Evolutionary conservation across 192 early-diverging fungal species (phyloP).

Genomic region (Dissophora globulifera): DNA sequence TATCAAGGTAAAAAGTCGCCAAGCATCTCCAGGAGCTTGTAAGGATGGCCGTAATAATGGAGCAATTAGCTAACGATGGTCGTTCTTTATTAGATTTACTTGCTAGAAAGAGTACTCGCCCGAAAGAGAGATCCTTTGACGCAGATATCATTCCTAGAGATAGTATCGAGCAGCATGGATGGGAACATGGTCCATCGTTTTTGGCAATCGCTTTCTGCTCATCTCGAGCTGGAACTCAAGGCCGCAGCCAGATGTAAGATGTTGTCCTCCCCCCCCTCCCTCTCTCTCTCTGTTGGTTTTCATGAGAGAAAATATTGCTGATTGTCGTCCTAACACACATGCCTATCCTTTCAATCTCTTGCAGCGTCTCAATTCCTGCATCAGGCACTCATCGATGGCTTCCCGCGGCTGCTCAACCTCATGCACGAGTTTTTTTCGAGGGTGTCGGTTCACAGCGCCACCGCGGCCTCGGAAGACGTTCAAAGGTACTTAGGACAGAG

Average conservation of each 20-base stretch:
- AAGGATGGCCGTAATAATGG: too few species aligned
- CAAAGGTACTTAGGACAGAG: too few species aligned
- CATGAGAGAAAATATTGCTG: too few species aligned
- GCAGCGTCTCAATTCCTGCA: slow-evolving; percentile 63
- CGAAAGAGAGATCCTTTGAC: slow-evolving; percentile 60
- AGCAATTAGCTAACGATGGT: too few species aligned
- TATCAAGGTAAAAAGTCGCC: slow-evolving; percentile 55
- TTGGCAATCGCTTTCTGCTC: slow-evolving; percentile 62
- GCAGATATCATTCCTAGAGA: slow-evolving; percentile 62
- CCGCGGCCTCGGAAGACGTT: slow-evolving; percentile 55
- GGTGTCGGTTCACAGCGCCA: slow-evolving; percentile 59
- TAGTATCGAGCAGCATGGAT: slow-evolving; percentile 60
- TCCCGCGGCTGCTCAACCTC: slow-evolving; percentile 60
- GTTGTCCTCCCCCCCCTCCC: too few species aligned
- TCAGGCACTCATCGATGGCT: slow-evolving; percentile 63
- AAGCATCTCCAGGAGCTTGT: too few species aligned
- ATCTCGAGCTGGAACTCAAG: slow-evolving; percentile 64
- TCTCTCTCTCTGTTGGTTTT: too few species aligned
- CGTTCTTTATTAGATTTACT: slow-evolving; percentile 54
- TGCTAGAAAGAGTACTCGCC: slow-evolving; percentile 62
- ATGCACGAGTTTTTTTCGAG: slow-evolving; percentile 66
- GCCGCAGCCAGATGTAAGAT: slow-evolving; percentile 60
- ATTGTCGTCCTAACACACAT: too few species aligned
- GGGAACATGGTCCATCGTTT: slow-evolving; percentile 64
- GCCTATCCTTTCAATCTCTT: not conserved